Evolutionary conservation across 768 basidiomycete genomes (phyloP), one percentile per base, ranked within the genome.

Genomic region (Tricholoma sp.): DNA sequence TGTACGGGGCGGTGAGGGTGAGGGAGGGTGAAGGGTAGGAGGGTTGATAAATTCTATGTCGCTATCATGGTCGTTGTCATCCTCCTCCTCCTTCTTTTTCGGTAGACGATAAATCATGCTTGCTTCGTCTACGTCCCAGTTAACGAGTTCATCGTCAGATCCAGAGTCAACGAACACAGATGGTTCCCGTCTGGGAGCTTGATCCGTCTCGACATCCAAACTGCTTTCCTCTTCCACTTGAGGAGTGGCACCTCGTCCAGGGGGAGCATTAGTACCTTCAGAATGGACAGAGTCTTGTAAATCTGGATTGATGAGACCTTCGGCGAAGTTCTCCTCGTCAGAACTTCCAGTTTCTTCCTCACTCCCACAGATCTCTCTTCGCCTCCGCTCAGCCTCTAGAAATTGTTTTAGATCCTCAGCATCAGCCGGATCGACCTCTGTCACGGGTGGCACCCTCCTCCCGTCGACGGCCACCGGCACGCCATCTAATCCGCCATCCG

Each of bases 331-430:
- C 21, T 65, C 67, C 39, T 59, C 53, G 9, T 63, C 60, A 6
- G 65, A 64, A 24, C 57, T 63, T 18, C 71, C 68, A 24, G 65
- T 73, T 9, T 73, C 76, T 24, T 80, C 80, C 31, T 77, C 76
- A 24, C 73, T 74, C 1, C 82, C 82, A 58, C 71, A 78, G 52
- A 76, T 54, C 56, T 79, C 81, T 63, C 74, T 81, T 51, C 83
- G 74, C 59, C 62, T 69, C 63, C 66, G 71, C 66, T 91, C 89
- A 1, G 83, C 84, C 56, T 85, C 81, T 64, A 90, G 59, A 55
- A 91, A 91, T 24, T 84, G 83, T 50, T 70, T 71, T 50, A 91
- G 73, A 64, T 88, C 88, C 49, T 82, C 78, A 10, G 82, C 82
- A 61, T 87, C 84, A 9, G 73, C 73, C 0, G 83, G 74, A 55